These are phyloP conservation scores for Kregervanrija delftensis DNA, from an alignment of 805 yeast genomes.

Conservation along the genomic window DNA sequence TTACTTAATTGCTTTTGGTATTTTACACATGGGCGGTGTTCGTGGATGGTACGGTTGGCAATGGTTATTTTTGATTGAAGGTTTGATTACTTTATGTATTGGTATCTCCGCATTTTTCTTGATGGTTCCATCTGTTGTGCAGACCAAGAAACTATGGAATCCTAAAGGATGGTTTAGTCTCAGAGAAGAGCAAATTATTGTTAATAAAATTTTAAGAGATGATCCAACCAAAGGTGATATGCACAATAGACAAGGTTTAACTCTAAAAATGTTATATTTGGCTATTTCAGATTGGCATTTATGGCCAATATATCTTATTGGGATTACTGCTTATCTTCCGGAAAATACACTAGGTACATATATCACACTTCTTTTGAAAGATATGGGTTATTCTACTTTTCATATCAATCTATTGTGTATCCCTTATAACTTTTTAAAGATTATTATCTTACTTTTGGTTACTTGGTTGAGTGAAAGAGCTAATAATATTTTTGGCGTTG, in stretches of 20 bases:
- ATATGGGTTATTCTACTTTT: conserved; percentile 47
- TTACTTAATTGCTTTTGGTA: conserved; percentile 42
- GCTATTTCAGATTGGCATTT: conserved; percentile 43
- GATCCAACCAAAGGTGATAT: conserved; percentile 61
- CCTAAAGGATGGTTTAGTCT: conserved; percentile 38
- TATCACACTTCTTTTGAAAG: conserved; percentile 41
- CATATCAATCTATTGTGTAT: conserved; percentile 46
- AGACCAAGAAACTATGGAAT: conserved; percentile 23
- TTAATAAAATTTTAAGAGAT: conserved; percentile 52
- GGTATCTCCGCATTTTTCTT: conserved; percentile 34
- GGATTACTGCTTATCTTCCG: conserved; percentile 37
- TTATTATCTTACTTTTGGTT: conserved; percentile 28
- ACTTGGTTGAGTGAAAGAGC: conserved; percentile 33
- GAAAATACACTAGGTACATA: conserved; percentile 33
- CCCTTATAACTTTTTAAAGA: conserved; percentile 37
- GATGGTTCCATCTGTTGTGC: conserved; percentile 31
- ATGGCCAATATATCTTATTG: conserved; percentile 46
- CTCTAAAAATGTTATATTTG: conserved; percentile 31
- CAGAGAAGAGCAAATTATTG: conserved; percentile 50
- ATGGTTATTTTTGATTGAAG: conserved; percentile 62
- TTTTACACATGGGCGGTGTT: conserved; percentile 42
- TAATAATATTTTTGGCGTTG: conserved; percentile 20
- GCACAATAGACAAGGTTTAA: conserved; percentile 53
- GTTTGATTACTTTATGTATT: conserved; percentile 45
- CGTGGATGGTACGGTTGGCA: conserved; percentile 50